phyloP scores from a whole-genome alignment of 2,329 filamentous ascomycete genomes.

The Simplicillium aogashimaense region DNA sequence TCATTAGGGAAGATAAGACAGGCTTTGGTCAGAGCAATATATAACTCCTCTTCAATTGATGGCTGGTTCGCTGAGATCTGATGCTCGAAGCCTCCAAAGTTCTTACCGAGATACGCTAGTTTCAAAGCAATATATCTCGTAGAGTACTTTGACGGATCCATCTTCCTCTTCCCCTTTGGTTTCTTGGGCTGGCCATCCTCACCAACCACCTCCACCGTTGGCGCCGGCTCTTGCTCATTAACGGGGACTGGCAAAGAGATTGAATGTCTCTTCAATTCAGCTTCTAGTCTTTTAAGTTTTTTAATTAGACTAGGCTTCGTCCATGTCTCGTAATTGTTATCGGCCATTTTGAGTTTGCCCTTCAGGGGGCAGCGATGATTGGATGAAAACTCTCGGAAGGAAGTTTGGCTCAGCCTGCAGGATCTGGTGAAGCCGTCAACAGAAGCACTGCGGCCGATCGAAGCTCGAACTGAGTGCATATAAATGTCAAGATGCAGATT shows the following conservation, averaged over 20 bases:
- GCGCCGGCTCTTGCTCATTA: slow-evolving; percentile 3
- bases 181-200: slow-evolving; percentile 15
- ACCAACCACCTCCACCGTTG: neutral
- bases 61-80: slow-evolving; percentile 62
- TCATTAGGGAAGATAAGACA: slow-evolving; percentile 68
- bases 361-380: neutral
- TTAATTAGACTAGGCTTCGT: slow-evolving; percentile 57
- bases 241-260: slow-evolving; percentile 14
- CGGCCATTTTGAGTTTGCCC: slow-evolving; percentile 16
- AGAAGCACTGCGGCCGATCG: slow-evolving; percentile 15
- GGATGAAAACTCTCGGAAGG: neutral
- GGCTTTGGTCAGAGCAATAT: slow-evolving; percentile 78
- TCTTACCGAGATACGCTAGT: slow-evolving; percentile 83
- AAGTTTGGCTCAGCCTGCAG: neutral
- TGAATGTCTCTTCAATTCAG: slow-evolving; percentile 44
- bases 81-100: slow-evolving; percentile 90
- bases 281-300: slow-evolving; percentile 58
- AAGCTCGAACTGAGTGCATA: slow-evolving; percentile 7
- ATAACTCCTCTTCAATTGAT: slow-evolving; percentile 87
- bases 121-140: slow-evolving; percentile 85
- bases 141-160: slow-evolving; percentile 73
- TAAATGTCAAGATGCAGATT: slow-evolving; percentile 5
- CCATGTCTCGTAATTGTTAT: slow-evolving; percentile 53
- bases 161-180: slow-evolving; percentile 38
- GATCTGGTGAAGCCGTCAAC: slow-evolving; percentile 10